phyloP scores from a whole-genome alignment of 768 basidiomycete species.

The Neoboletus brunneissimus region DNA sequence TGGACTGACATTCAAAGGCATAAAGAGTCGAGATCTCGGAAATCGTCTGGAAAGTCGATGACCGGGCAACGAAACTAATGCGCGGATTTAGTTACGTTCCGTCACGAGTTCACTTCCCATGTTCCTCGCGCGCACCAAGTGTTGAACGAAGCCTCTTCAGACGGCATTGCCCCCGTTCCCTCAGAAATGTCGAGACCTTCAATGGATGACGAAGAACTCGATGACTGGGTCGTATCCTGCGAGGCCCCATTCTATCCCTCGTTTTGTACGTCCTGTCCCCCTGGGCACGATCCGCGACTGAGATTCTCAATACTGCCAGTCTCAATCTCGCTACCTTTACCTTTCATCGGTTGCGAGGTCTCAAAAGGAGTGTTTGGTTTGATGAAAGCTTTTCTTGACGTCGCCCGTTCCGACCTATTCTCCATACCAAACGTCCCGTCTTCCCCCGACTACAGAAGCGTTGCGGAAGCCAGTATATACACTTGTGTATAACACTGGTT shows the following conservation, averaged over 20 bases:
- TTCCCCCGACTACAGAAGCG: background rate
- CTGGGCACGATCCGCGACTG: background rate
- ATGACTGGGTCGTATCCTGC: background rate
- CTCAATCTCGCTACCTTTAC: slow-evolving; percentile 3
- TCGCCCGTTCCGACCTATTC: background rate
- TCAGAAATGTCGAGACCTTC: background rate
- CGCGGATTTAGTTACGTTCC: background rate
- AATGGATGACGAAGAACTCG: background rate
- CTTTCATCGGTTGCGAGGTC: background rate
- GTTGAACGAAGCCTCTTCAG: background rate
- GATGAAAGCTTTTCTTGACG: background rate
- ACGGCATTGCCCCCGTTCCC: too few relatives aligned
- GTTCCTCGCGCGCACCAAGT: too few relatives aligned
- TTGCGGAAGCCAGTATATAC: background rate
- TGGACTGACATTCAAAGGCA: background rate
- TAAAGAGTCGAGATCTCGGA: background rate
- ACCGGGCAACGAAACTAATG: background rate
- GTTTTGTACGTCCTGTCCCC: background rate
- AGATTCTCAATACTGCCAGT: background rate
- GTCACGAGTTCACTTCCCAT: too few relatives aligned
- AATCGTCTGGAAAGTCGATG: background rate
- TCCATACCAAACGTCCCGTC: background rate
- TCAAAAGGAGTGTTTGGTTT: background rate
- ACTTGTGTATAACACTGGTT: background rate
- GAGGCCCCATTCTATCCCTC: background rate